Base-by-base conservation (phyloP, 2,329 filamentous ascomycete species). In the Ascochyta fabae region DNA sequence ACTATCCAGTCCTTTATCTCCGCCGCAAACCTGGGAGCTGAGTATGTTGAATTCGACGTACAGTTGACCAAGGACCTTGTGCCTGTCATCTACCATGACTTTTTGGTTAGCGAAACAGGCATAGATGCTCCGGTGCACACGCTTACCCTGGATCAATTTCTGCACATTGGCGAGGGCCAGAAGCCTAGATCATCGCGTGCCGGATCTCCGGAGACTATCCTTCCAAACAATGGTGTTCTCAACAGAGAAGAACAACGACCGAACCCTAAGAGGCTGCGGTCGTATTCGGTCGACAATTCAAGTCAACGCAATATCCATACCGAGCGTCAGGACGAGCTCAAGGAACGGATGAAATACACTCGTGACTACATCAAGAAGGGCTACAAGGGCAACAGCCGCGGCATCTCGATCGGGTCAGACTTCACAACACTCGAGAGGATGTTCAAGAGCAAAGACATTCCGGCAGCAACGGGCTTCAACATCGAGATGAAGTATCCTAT, bases 401-500 rank as follows among this genome's bases (percentile, higher is more conserved):
- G 94, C 48, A 92, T 92, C 72, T 96, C 96, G 68, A 98, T 99
- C 68, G 94, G 98, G 74, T 92, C 91, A 0, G 92, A 94, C 0
- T 99, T 99, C 77, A 93, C 94, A 7, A 99, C 95, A 0, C 82
- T 99, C 4, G 92, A 97, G 75, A 92, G 97, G 59, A 87, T 98
- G 73, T 97, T 99, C 79, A 85, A 86, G 67, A 53, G 50, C 33
- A 53, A 49, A 3, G 88, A 93, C 70, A 80, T 99, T 0, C 92
- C 92, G 0, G 84, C 89, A 60, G 83, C 86, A 13, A 90, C 96
- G 22, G 93, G 95, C 13, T 99, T 99, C 83, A 98, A 99, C 77
- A 96, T 99, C 65, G 95, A 99, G 80, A 90, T 99, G 84, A 98
- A 99, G 78, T 99, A 99, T 73, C 95, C 95, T 5, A 98, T 98